Conservation (phyloP, 2,329 filamentous ascomycete genomes). For the Fusarium penzigii region DNA sequence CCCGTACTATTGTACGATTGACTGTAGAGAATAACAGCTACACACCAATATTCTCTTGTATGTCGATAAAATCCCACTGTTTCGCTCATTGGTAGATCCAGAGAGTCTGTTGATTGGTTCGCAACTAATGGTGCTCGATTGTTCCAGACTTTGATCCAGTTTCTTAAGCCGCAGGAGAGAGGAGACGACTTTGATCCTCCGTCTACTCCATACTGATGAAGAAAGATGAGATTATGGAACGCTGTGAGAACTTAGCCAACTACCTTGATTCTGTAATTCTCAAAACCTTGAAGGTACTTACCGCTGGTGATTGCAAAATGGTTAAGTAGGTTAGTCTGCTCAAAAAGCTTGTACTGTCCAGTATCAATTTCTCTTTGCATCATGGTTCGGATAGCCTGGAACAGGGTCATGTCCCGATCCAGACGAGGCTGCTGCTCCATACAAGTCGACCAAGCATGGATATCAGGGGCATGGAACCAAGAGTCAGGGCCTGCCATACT, state of each 20-base stretch:
- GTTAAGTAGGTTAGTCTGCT: constrained; percentile 9
- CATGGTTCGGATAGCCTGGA: background rate
- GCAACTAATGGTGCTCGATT: background rate
- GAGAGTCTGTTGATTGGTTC: background rate
- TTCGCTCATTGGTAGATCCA: background rate
- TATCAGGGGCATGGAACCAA: constrained; percentile 4
- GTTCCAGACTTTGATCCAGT: constrained; percentile 11
- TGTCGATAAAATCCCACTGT: constrained; percentile 1
- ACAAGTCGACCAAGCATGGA: background rate
- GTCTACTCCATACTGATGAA: constrained; percentile 4
- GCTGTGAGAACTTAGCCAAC: background rate
- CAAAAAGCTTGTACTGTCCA: background rate
- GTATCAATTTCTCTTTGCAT: background rate
- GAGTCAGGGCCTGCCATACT: constrained; percentile 3
- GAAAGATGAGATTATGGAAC: constrained; percentile 16
- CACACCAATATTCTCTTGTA: constrained; percentile 2
- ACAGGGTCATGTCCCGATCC: background rate
- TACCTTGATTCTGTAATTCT: background rate
- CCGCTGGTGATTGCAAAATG: constrained; percentile 10
- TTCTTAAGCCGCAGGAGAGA: constrained; percentile 3
- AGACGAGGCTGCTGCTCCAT: background rate
- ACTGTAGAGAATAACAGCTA: constrained; percentile 1
- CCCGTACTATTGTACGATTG: background rate
- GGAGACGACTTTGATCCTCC: background rate
- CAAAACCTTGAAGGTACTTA: background rate